A percentile compares a stretch with the other conserved stretches of the same genome.
Conservation (phyloP, 768 basidiomycete species). For the Phanerochaete carnosa region DNA sequence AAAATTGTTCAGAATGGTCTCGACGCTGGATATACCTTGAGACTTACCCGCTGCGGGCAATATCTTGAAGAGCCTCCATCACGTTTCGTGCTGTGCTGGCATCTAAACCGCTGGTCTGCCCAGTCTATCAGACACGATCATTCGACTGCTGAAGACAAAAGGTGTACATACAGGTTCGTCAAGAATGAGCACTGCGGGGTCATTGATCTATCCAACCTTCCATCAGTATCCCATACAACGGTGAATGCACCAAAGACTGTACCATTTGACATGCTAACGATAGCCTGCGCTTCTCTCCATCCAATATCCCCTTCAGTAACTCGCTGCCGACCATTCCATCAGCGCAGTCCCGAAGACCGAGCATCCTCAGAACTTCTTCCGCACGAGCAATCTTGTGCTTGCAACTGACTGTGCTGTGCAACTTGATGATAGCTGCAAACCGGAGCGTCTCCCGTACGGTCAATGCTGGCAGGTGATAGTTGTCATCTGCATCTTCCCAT, state of each 20-base stretch:
- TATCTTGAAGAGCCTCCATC: constrained; percentile 37
- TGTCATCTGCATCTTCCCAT: constrained; percentile 5
- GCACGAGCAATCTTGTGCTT: constrained; percentile 37
- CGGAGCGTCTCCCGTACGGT: constrained; percentile 30
- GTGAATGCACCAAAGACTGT: constrained; percentile 37
- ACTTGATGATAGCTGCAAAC: constrained; percentile 37
- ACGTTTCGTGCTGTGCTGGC: constrained; percentile 42
- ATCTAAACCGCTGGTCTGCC: constrained; percentile 34
- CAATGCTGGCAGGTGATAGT: constrained; percentile 13
- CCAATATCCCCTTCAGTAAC: constrained; percentile 40
- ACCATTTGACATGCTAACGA: constrained; percentile 42
- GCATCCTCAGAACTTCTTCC: constrained; percentile 42
- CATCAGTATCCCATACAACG: constrained; percentile 15
- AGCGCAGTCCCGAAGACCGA: constrained; percentile 44
- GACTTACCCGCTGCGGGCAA: constrained; percentile 12
- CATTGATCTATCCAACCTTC: constrained; percentile 5
- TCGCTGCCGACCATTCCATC: constrained; percentile 43
- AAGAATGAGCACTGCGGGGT: constrained; percentile 10
- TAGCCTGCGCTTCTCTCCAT: constrained; percentile 46
- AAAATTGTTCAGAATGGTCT: constrained; percentile 25
- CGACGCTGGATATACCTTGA: not conserved
- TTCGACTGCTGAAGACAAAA: not conserved
- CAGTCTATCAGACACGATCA: not conserved
- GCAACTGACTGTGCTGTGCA: constrained; percentile 30
- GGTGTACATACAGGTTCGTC: constrained; percentile 8